Evolutionary conservation across 2,329 filamentous ascomycete species (phyloP).

Genomic region (Ceratocystis colombiana): DNA sequence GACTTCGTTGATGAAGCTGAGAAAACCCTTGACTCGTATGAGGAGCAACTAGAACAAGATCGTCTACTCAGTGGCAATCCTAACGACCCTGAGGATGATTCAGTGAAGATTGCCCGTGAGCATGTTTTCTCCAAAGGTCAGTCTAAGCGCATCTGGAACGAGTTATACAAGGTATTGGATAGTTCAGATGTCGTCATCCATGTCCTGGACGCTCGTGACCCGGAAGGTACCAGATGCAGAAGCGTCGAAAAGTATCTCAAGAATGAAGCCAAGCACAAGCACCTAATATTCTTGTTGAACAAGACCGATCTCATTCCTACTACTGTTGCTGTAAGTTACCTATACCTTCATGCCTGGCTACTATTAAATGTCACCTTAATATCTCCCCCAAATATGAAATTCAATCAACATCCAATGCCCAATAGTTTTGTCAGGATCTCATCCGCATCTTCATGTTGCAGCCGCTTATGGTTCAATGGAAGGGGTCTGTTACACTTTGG

Average conservation of each 20-base stretch:
- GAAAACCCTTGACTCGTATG: slow-evolving; percentile 70
- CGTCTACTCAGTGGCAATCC: slow-evolving; percentile 63
- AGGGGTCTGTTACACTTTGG: slow-evolving; percentile 98
- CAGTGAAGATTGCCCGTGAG: slow-evolving; percentile 57
- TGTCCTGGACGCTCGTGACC: slow-evolving; percentile 80
- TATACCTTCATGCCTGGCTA: slow-evolving; percentile 14
- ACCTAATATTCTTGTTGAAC: slow-evolving; percentile 49
- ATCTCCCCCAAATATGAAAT: background rate
- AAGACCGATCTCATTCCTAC: slow-evolving; percentile 75
- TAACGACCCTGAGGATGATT: slow-evolving; percentile 40
- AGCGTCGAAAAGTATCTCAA: slow-evolving; percentile 74
- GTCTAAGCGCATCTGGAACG: slow-evolving; percentile 94
- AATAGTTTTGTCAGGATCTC: slow-evolving; percentile 78
- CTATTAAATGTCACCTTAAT: slow-evolving; percentile 17
- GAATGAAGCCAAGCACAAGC: slow-evolving; percentile 87
- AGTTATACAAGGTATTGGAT: slow-evolving; percentile 89
- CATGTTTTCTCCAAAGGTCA: slow-evolving; percentile 92
- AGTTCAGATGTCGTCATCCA: slow-evolving; percentile 77
- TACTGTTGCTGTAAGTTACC: slow-evolving; percentile 76
- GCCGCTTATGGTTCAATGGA: slow-evolving; percentile 53
- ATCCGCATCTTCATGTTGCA: slow-evolving; percentile 24
- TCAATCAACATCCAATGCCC: slow-evolving; percentile 37
- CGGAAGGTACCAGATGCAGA: slow-evolving; percentile 77
- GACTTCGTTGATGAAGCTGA: slow-evolving; percentile 73
- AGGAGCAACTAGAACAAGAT: slow-evolving; percentile 69